Conservation (phyloP, 1,139 yeast genomes). For the Blastobotrys persicus region DNA sequence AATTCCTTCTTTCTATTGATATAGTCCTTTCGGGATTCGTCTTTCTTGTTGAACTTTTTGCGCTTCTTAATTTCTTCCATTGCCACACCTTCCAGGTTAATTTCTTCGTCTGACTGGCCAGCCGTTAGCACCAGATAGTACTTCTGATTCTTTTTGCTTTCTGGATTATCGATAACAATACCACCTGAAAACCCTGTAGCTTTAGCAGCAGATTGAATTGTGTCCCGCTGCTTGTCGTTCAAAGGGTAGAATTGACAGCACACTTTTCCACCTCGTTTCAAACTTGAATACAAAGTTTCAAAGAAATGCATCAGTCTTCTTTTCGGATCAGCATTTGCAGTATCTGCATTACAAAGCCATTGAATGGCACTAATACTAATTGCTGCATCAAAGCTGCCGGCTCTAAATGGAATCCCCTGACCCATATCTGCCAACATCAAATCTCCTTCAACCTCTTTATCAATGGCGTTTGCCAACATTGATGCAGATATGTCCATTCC, state of each 20-base stretch:
- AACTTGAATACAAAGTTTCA: constrained; percentile 79
- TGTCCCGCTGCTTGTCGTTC: constrained; percentile 78
- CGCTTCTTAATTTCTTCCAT: constrained; percentile 59
- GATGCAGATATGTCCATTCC: constrained; percentile 97
- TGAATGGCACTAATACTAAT: constrained; percentile 93
- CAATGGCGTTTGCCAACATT: constrained; percentile 93
- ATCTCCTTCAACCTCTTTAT: constrained; percentile 92
- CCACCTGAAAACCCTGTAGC: constrained; percentile 98
- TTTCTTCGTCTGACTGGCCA: constrained; percentile 63
- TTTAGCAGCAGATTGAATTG: constrained; percentile 80
- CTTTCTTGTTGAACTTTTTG: constrained; percentile 49
- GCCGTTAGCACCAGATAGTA: constrained; percentile 88
- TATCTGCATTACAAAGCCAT: constrained; percentile 97
- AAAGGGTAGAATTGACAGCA: constrained; percentile 96
- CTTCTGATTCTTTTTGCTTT: constrained; percentile 85
- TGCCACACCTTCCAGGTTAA: constrained; percentile 75
- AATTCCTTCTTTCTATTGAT: constrained; percentile 90
- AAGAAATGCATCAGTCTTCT: constrained; percentile 77
- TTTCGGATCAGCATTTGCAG: constrained; percentile 80
- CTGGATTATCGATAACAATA: constrained; percentile 88
- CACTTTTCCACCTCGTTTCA: constrained; percentile 93
- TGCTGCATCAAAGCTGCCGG: constrained; percentile 97
- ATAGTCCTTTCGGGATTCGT: constrained; percentile 76
- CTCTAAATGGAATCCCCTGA: constrained; percentile 87
- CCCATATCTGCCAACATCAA: constrained; percentile 91